Evolutionary conservation across 805 yeast genomes (phyloP).

Genomic region (Cyberlindnera suaveolens): DNA sequence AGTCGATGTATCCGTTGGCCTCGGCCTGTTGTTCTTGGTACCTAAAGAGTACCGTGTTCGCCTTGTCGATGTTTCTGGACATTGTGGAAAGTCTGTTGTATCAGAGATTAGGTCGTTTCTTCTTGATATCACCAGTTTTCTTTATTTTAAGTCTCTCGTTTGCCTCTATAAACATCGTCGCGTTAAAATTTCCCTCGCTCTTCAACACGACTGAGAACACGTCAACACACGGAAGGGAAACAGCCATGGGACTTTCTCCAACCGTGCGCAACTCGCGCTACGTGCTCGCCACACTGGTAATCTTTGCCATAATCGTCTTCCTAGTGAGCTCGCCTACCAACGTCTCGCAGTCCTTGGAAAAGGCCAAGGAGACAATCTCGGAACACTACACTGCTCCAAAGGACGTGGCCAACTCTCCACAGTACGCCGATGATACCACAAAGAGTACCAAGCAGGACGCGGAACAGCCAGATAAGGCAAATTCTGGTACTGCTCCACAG

Average conservation of each 20-base stretch:
- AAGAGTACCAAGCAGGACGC: conserved; percentile 11
- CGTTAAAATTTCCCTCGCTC: too few species aligned
- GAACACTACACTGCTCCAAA: conserved; percentile 7
- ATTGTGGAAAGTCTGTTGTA: conserved; percentile 26
- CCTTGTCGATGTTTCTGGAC: conserved; percentile 76
- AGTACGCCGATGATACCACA: conserved; percentile 24
- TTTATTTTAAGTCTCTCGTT: too few species aligned
- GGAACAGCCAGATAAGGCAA: background rate
- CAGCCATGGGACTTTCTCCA: conserved; percentile 6
- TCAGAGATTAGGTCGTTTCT: too few species aligned
- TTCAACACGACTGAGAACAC: background rate
- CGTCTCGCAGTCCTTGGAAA: conserved; percentile 28
- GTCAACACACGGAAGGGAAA: background rate
- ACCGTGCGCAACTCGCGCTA: conserved; percentile 45
- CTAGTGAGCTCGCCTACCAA: conserved; percentile 39
- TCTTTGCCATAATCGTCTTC: conserved; percentile 44
- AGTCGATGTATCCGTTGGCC: conserved; percentile 52
- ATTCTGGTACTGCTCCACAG: conserved; percentile 16
- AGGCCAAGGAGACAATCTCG: conserved; percentile 17
- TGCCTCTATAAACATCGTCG: too few species aligned
- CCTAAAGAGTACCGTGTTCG: conserved; percentile 63
- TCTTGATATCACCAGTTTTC: too few species aligned
- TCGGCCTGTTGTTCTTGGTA: conserved; percentile 57
- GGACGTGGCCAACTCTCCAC: conserved; percentile 18
- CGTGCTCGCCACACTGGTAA: conserved; percentile 42